Evolutionary conservation across 2,329 filamentous ascomycete species (phyloP).

Genomic region (Fusarium sulawesiense): DNA sequence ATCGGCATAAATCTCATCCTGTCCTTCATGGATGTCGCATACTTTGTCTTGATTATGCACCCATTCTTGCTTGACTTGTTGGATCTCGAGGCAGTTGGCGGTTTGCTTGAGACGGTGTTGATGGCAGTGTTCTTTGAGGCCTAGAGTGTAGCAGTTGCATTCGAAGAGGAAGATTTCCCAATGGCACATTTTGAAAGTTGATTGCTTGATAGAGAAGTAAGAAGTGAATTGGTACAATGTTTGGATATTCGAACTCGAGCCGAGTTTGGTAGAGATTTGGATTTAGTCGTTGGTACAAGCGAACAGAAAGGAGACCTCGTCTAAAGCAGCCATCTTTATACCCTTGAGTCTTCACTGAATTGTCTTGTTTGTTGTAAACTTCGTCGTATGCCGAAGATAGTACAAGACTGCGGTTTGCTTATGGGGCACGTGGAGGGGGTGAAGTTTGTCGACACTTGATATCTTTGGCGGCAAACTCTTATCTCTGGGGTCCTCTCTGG

Average conservation of each 20-base stretch:
- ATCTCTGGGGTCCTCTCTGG: background rate
- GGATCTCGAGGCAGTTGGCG: constrained; percentile 20
- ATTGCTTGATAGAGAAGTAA: background rate
- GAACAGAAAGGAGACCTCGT: background rate
- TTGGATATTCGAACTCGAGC: background rate
- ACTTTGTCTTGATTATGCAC: constrained; percentile 16
- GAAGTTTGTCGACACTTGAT: constrained; percentile 4
- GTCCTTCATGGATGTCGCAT: constrained; percentile 5
- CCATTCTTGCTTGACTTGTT: constrained; percentile 31
- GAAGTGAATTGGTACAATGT: background rate
- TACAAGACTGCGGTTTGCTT: constrained; percentile 2
- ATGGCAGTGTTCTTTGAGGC: constrained; percentile 29
- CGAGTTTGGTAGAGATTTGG: background rate
- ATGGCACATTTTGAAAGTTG: constrained; percentile 22
- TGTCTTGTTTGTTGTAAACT: background rate
- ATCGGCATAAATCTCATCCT: background rate
- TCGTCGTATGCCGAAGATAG: background rate
- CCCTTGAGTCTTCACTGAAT: background rate
- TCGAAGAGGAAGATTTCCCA: constrained; percentile 30
- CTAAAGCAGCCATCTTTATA: background rate
- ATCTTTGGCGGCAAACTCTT: background rate
- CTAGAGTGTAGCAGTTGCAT: constrained; percentile 19
- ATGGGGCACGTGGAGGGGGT: background rate
- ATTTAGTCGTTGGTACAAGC: background rate
- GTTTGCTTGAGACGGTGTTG: constrained; percentile 12